phyloP scores from a whole-genome alignment of 2,329 filamentous ascomycete genomes.

The Beauveria sp. region DNA sequence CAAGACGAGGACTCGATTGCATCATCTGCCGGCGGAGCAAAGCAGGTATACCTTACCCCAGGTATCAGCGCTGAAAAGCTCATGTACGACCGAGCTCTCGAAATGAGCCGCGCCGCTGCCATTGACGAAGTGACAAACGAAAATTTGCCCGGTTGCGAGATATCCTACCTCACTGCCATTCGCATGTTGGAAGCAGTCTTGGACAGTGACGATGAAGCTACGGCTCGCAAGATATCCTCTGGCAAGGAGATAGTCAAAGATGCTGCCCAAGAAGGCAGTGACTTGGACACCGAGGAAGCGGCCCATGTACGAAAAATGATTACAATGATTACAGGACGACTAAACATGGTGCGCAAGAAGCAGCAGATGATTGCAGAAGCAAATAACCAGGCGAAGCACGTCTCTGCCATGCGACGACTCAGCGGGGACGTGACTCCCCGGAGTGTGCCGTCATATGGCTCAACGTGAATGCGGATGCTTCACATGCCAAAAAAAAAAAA shows the following conservation, averaged over 20 bases:
- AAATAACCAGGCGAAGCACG: slow-evolving; percentile 39
- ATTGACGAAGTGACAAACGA: slow-evolving; percentile 94
- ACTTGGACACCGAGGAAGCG: slow-evolving; percentile 52
- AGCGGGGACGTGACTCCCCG: slow-evolving; percentile 51
- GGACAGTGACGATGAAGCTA: slow-evolving; percentile 64
- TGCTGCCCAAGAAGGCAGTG: slow-evolving; percentile 17
- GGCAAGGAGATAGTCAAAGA: slow-evolving; percentile 36
- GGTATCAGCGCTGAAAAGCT: slow-evolving; percentile 92
- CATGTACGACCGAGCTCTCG: slow-evolving; percentile 94
- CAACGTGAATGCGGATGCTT: slow-evolving; percentile 18
- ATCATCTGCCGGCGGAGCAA: slow-evolving; percentile 53
- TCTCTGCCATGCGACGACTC: slow-evolving; percentile 36
- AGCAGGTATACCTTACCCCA: slow-evolving; percentile 75
- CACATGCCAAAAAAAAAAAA: background rate
- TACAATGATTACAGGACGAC: slow-evolving; percentile 51
- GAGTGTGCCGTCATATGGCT: slow-evolving; percentile 43
- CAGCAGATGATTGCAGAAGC: slow-evolving; percentile 53
- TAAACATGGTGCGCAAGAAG: slow-evolving; percentile 52
- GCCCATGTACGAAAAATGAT: slow-evolving; percentile 65
- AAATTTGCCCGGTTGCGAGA: slow-evolving; percentile 78
- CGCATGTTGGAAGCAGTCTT: slow-evolving; percentile 92
- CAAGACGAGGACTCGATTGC: slow-evolving; percentile 53
- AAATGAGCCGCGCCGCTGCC: slow-evolving; percentile 92
- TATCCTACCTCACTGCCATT: slow-evolving; percentile 88
- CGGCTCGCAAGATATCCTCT: slow-evolving; percentile 24